Base-by-base conservation (phyloP, 2,329 filamentous ascomycete genomes). In the Cordyceps militaris region DNA sequence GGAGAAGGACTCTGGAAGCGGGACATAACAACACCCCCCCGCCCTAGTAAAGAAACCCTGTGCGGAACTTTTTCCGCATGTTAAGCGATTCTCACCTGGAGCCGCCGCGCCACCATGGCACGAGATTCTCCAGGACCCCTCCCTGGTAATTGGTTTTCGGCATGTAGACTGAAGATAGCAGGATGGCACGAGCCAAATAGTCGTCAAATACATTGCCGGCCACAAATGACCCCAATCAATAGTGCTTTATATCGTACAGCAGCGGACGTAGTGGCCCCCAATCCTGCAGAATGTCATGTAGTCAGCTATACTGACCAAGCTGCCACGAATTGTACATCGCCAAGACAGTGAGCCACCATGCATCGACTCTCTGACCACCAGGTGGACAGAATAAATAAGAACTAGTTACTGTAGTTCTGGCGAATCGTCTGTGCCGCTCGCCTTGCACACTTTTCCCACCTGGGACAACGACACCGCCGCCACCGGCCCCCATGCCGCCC, bases 401-500 rank as follows among this genome's bases (percentile, higher is more conserved):
- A 10, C 10, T 21, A n/a, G 32, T 43, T n/a, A 24, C 26, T 3
- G 10, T 34, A 34, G 14, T n/a, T 34, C 32, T 34, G 32, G 14
- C 32, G 32, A 10, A 21, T 40, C 26, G 43, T 56, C 14, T 28
- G 40, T 46, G 53, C 53, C 14, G 16, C 44, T 57, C 34, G 46
- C 46, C 55, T 49, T 42, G 53, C 44, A 19, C 9, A 19, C 46
- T 34, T 50, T 47, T 50, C 46, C 55, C 24, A 21, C 26, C 16
- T 57, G 36, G 55, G 55, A 57, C 47, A 57, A 50, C 47, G 36
- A 57, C 47, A 19, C 51, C 51, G 55, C 54, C 54, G 54, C 55
- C 55, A 56, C 53, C 24, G n/a, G 53, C 43, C 53, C 44, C 53
- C 53, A 48, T 48, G 34, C 53, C 44, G 44, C 44, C n/a, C n/a